Base-by-base conservation (phyloP, 2,329 filamentous ascomycete species). In the Clarireedia homoeocarpa region DNA sequence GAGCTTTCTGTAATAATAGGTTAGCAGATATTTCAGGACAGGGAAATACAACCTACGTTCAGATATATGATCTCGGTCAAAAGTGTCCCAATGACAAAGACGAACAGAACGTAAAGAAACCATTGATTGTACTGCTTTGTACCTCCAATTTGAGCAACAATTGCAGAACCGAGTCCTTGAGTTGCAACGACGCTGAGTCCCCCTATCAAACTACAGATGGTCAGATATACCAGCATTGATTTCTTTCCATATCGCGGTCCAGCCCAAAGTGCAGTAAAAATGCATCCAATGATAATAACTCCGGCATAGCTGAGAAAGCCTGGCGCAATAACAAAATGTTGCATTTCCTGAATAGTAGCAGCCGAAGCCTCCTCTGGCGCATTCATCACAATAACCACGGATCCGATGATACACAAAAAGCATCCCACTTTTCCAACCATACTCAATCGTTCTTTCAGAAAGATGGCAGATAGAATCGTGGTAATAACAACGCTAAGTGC, bases 221-320 rank as follows among this genome's bases (percentile, higher is more conserved):
- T 91, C 63, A 99, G 83, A 73, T 99, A 97, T 36, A 97, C 91
- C 71, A 99, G 79, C 94, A 99, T 97, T 67, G 88, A 92, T 78
- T 90, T 92, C 75, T 95, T 96, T 49, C 91, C 94, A 70, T 92
- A 99, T 66, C 86, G 81, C 15, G 94, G 94, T 0, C 83, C 94
- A 44, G 82, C 85, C 79, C 86, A 97, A 48, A 94, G 73, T 0
- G 90, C 90, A 38, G 88, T 82, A 59, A 91, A 80, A 10, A 75
- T 65, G 57, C 84, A 87, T 0, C 84, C 89, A 24, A 94, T 67
- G 38, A 97, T 80, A 61, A 97, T 80, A 48, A 96, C 78, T 36
- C 91, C 92, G 0, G 89, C 82, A 69, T 94, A 99, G 46, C 78
- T 80, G 61, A 97, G 75, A 67, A 97, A 97, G 1, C 89, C 91